Conservation (phyloP, 164 flowering plant genomes). For the Taxillus chinensis region DNA sequence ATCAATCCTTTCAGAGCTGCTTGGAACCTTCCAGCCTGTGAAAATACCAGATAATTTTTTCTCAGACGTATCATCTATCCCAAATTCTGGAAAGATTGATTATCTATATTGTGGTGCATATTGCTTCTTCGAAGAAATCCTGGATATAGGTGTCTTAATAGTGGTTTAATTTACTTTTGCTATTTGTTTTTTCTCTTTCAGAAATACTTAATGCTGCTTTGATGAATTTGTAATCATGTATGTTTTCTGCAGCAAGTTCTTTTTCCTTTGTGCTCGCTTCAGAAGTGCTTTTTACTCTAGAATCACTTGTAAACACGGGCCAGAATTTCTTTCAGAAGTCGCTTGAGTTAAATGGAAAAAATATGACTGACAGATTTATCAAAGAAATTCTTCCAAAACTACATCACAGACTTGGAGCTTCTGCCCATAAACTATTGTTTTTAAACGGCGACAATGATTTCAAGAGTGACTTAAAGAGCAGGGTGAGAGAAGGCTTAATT, state of each 20-base stretch:
- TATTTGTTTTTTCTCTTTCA: background rate
- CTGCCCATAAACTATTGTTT: constrained; percentile 45
- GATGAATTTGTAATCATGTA: constrained; percentile 2
- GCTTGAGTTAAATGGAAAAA: constrained; percentile 22
- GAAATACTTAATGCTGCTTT: constrained; percentile 1
- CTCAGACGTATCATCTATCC: constrained; percentile 29
- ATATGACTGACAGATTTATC: constrained; percentile 11
- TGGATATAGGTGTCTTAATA: constrained; percentile 34
- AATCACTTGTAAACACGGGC: constrained; percentile 41
- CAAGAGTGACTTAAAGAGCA: constrained; percentile 41
- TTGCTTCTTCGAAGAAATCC: constrained; percentile 44
- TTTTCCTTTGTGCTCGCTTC: constrained; percentile 55
- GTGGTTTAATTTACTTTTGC: too few species aligned
- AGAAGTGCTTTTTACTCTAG: constrained; percentile 52
- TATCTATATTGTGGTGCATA: constrained; percentile 57
- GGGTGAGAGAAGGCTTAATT: constrained; percentile 25
- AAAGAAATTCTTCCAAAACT: constrained; percentile 30
- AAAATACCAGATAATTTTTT: constrained; percentile 22
- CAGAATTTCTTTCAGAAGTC: constrained; percentile 20
- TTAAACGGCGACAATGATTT: constrained; percentile 36
- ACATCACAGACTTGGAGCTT: constrained; percentile 37
- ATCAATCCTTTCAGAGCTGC: constrained; percentile 36
- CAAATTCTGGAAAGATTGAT: constrained; percentile 47
- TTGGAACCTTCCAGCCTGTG: constrained; percentile 52
- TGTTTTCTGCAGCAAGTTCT: constrained; percentile 47